Base-by-base conservation (phyloP, 2,329 filamentous ascomycete species). In the Botrytis paeoniae region DNA sequence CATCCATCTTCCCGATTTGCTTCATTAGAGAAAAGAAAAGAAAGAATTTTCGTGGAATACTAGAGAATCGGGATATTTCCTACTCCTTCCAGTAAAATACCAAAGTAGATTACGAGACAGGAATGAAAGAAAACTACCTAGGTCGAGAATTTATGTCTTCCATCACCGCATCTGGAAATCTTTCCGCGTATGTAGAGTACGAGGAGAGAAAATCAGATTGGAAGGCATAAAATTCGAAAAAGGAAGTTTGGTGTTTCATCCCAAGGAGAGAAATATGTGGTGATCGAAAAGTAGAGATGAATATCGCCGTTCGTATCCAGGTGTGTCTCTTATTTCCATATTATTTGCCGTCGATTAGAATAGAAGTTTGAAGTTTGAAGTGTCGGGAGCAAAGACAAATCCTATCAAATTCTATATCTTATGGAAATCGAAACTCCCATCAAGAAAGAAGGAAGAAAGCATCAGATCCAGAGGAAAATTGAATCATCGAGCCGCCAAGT, bases 381-480 rank as follows among this genome's bases (percentile, higher is more conserved):
- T 41, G 25, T 51, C 45, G 22, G 32, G 25, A 6, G 39, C 9
- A 37, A 29, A 57, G 18, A n/a, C 35, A 41, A 29, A 18, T 57
- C 65, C 16, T 32, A 25, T 32, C 48, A 2, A 29, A 41, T 41
- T 3, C 37, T 41, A 1, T 29, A 20, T 43, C 20, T 9, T 16
- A 3, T 25, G 35, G 7, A 29, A 29, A 54, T 39, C 2, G 4
- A 41, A 48, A 7, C 39, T 14, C 14, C 25, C 8, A 12, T 16
- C 18, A 22, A n/a, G 48, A 68, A 10, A 25, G 18, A 41, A 25
- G 25, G 35, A 32, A 12, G n/a, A 68, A 41, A 35, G 14, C n/a
- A 25, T 68, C 65, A 9, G 29, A 68, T 68, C 48, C 48, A 29
- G 65, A 68, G 48, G 25, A 41, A 35, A 41, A 54, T n/a, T 63